Evolutionary conservation across 2,329 filamentous ascomycete genomes (phyloP).

Genomic region (Podosphaera xanthii): DNA sequence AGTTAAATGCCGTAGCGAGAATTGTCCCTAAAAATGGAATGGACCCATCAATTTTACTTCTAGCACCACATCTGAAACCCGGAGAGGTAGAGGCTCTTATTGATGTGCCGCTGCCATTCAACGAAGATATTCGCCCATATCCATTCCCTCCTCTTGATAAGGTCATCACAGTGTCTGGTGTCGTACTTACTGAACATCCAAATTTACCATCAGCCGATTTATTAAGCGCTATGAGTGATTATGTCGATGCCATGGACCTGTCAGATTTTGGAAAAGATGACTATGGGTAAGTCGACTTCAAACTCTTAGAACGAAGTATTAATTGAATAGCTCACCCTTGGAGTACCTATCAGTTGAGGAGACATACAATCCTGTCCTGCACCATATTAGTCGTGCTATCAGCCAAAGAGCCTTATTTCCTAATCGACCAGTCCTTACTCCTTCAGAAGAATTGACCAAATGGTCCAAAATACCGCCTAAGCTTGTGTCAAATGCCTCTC

Average conservation of each 20-base stretch:
- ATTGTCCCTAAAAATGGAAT: constrained; percentile 69
- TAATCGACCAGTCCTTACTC: constrained; percentile 35
- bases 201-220: constrained; percentile 59
- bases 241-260: constrained; percentile 84
- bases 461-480: constrained; percentile 23
- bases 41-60: constrained; percentile 50
- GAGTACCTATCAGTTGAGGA: constrained; percentile 67
- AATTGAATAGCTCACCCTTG: constrained; percentile 20
- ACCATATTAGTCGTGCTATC: constrained; percentile 71
- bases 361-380: constrained; percentile 64
- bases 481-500: constrained; percentile 17
- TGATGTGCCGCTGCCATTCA: constrained; percentile 76
- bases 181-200: constrained; percentile 57
- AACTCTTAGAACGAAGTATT: background rate
- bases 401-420: constrained; percentile 60
- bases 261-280: constrained; percentile 49
- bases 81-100: constrained; percentile 60
- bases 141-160: constrained; percentile 76
- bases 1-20: constrained; percentile 68
- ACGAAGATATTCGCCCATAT: constrained; percentile 78
- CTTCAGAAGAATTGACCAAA: constrained; percentile 41
- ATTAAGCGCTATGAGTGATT: constrained; percentile 63
- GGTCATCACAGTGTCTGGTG: constrained; percentile 70
- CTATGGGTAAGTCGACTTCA: constrained; percentile 32
- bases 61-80: constrained; percentile 58